phyloP scores from a whole-genome alignment of 805 yeast species.

The Yarrowia yakushimensis region DNA sequence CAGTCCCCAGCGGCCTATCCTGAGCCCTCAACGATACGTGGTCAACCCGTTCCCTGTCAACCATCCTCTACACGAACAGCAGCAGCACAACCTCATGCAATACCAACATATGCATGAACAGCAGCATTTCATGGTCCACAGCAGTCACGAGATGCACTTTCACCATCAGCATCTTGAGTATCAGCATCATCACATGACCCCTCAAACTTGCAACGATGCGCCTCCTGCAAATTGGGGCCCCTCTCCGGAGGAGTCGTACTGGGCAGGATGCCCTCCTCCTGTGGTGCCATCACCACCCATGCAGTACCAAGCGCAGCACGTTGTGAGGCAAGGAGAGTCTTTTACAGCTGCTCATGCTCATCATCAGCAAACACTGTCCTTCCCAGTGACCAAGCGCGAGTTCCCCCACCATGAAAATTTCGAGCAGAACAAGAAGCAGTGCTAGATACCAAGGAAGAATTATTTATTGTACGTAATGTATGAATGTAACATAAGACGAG shows the following conservation, averaged over 20 bases:
- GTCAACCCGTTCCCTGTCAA: not conserved
- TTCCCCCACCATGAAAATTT: not conserved
- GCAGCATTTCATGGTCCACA: not conserved
- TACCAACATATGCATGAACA: not conserved
- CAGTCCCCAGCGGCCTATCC: not conserved
- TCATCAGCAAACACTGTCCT: not conserved
- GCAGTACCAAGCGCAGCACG: not conserved
- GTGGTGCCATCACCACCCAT: not conserved
- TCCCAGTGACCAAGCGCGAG: not conserved
- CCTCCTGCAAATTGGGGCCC: not conserved
- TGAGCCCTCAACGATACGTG: not conserved
- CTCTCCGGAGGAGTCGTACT: not conserved
- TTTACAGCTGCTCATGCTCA: not conserved
- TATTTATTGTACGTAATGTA: slow-evolving; percentile 3
- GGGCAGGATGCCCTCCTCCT: not conserved
- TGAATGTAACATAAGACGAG: not conserved
- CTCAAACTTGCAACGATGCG: not conserved
- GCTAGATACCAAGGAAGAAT: not conserved
- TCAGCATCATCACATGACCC: not conserved
- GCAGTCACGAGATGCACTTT: not conserved
- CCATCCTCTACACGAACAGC: not conserved
- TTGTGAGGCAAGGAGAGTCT: not conserved
- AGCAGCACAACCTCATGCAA: not conserved
- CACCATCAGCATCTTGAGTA: not conserved
- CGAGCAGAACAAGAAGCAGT: slow-evolving; percentile 3